Evolutionary conservation across 441 rosid species (phyloP).

Genomic region (Corymbia calophylla): DNA sequence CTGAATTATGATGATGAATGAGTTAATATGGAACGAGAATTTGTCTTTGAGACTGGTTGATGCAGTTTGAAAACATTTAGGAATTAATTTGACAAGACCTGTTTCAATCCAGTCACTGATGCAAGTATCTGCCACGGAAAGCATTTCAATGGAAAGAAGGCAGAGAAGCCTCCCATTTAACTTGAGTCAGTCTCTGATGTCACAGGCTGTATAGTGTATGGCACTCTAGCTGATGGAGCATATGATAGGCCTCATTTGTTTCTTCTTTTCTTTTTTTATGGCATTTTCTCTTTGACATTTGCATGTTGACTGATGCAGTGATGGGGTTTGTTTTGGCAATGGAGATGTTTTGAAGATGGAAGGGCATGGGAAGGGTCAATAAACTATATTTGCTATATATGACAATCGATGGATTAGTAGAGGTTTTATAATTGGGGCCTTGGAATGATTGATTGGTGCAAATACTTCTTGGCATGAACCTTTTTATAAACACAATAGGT

Average conservation of each 20-base stretch:
- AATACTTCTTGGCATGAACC: not conserved
- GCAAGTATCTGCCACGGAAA: not conserved
- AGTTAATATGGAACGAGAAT: not conserved
- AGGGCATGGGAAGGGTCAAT: not conserved
- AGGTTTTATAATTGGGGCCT: not conserved
- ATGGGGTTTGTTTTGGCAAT: not conserved
- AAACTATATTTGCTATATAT: not conserved
- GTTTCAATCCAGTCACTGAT: not conserved
- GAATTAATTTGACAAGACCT: not conserved
- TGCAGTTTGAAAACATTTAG: not conserved
- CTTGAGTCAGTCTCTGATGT: not conserved
- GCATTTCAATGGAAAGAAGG: not conserved
- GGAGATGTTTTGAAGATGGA: not conserved
- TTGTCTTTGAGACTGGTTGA: not conserved
- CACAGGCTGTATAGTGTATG: not conserved
- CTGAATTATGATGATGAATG: not conserved
- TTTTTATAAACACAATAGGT: not conserved
- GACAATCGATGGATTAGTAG: not conserved
- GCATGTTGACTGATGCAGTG: not conserved
- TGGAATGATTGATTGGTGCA: not conserved
- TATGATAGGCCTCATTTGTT: not conserved
- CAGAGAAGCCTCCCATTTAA: not conserved
- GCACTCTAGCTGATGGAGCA: not conserved
- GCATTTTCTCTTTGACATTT: not conserved
- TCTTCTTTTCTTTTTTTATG: not conserved